These are phyloP conservation scores for Pleodorina starrii DNA, from an alignment of 139 green algal genomes.

Conservation along the genomic window DNA sequence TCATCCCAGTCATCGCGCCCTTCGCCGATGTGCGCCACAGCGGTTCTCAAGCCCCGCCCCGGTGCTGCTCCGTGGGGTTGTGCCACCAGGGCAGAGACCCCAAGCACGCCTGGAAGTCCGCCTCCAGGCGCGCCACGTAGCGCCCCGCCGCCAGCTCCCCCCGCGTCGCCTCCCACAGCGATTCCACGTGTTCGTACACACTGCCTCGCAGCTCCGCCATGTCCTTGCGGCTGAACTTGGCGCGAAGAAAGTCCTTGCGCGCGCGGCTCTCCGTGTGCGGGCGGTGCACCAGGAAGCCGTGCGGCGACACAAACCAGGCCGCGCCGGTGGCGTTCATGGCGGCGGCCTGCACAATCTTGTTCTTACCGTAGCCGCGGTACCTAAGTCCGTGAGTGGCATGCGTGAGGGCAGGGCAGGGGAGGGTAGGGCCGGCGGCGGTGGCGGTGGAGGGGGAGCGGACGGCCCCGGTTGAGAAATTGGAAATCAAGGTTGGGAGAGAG, in stretches of 20 bases:
- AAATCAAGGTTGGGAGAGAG: no score
- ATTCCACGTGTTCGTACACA: constrained; percentile 44
- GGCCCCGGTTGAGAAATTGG: no score
- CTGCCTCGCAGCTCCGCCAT: constrained; percentile 1
- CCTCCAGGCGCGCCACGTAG: constrained; percentile 32
- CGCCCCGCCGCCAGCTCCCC: not conserved
- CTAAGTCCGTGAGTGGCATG: no score
- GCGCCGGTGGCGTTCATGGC: constrained; percentile 38
- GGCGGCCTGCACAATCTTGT: constrained; percentile 50
- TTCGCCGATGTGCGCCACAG: no score
- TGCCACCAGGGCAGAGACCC: constrained; percentile 35
- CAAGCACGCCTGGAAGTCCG: constrained; percentile 3
- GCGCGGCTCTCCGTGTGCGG: constrained; percentile 33
- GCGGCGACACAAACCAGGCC: constrained; percentile 6
- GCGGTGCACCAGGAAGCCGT: constrained; percentile 49
- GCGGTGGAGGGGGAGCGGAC: no score
- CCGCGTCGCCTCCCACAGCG: not conserved
- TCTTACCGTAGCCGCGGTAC: constrained; percentile 50
- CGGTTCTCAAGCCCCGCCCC: no score
- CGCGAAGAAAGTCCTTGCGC: constrained; percentile 29
- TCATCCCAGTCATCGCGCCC: no score
- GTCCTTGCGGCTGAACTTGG: constrained; percentile 44
- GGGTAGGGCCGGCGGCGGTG: no score
- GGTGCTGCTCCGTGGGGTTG: no score
- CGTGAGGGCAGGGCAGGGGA: no score